Evolutionary conservation across 176 grass and related monocot genomes (phyloP).

Genomic region (Rhipidocladum racemiflorum): DNA sequence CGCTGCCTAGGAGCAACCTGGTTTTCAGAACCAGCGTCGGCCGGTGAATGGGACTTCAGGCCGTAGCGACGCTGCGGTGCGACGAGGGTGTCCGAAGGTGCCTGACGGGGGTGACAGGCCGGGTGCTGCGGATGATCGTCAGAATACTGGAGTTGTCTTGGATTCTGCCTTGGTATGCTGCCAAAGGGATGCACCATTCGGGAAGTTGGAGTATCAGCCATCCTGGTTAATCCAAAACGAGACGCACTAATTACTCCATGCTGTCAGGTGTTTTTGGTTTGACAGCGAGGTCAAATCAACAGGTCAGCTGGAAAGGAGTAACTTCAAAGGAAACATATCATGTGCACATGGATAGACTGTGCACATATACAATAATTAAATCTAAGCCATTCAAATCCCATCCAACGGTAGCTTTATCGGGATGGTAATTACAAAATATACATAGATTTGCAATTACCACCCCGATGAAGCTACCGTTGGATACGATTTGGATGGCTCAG

Average conservation of each 20-base stretch:
- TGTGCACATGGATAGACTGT: too few species aligned
- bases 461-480: too few species aligned
- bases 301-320: neutral
- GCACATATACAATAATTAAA: too few species aligned
- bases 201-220: slow-evolving; percentile 48
- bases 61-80: slow-evolving; percentile 7
- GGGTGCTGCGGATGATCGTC: slow-evolving; percentile 8
- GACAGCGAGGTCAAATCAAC: neutral
- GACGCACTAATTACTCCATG: slow-evolving; percentile 9
- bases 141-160: slow-evolving; percentile 32
- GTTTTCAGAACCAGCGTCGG: slow-evolving; percentile 32
- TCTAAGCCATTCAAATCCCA: too few species aligned
- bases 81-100: slow-evolving; percentile 5
- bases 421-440: too few species aligned
- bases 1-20: slow-evolving; percentile 16
- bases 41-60: slow-evolving; percentile 34
- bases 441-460: too few species aligned
- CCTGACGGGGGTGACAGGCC: slow-evolving; percentile 19
- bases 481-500: too few species aligned
- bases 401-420: too few species aligned
- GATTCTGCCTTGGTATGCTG: slow-evolving; percentile 31
- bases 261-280: slow-evolving; percentile 8
- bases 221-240: slow-evolving; percentile 2
- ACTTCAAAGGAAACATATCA: too few species aligned
- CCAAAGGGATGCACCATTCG: slow-evolving; percentile 42